Conservation (phyloP, 306 rosid genomes). For the Cucurbita moschata region DNA sequence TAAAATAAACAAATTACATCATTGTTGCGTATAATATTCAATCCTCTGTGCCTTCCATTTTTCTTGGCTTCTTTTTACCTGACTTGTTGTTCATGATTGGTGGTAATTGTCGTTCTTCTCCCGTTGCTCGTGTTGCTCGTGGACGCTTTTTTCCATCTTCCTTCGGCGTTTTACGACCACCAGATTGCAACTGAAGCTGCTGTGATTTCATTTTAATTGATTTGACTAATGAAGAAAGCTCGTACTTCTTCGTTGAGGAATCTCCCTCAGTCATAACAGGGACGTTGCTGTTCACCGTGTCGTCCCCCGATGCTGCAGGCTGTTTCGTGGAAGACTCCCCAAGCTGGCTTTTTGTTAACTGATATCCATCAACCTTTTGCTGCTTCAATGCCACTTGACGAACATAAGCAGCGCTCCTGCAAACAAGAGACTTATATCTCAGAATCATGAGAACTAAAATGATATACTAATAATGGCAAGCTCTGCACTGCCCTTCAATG, state of each 20-base stretch:
- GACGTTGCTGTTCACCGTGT: conserved; percentile 1
- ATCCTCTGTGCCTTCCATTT: background rate
- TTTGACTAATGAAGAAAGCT: conserved; percentile 40
- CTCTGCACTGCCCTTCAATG: background rate
- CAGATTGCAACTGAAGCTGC: conserved; percentile 27
- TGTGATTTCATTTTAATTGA: conserved; percentile 63
- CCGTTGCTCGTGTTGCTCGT: conserved; percentile 7
- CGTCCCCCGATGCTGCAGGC: conserved; percentile 12
- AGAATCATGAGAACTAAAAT: conserved; percentile 4
- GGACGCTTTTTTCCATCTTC: conserved; percentile 15
- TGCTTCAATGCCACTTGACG: conserved; percentile 44
- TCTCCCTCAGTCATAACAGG: conserved; percentile 17
- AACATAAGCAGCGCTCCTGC: conserved; percentile 61
- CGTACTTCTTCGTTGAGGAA: conserved; percentile 28
- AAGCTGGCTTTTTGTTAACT: conserved; percentile 17
- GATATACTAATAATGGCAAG: background rate
- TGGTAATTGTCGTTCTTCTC: conserved; percentile 11
- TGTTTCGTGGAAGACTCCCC: conserved; percentile 6
- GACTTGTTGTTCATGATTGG: conserved; percentile 14
- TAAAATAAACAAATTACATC: background rate
- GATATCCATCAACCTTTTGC: conserved; percentile 23
- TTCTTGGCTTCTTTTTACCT: conserved; percentile 15
- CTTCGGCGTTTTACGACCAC: conserved; percentile 11
- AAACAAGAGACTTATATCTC: conserved; percentile 12
- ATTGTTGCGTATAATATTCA: background rate